Percentiles rank a stretch among this genome's conserved stretches.
Conservation (phyloP, 306 rosid genomes). For the Casuarina cunninghamiana region DNA sequence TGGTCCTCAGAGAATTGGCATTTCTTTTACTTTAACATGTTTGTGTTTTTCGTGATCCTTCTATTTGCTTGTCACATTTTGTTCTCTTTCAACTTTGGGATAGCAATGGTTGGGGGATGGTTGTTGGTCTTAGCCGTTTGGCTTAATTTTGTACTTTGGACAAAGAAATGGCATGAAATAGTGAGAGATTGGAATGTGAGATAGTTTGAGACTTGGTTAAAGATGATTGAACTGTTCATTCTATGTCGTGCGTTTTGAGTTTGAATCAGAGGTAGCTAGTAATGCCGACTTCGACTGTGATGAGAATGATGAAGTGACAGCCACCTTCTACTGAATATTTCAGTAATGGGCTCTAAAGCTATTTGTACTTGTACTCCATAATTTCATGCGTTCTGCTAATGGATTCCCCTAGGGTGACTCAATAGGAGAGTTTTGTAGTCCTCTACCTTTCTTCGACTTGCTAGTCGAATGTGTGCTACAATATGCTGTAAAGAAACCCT, state of each 20-base stretch:
- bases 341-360: neutral
- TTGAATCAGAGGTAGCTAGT: neutral
- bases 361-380: neutral
- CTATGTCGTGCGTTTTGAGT: neutral
- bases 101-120: neutral
- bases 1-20: neutral
- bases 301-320: neutral
- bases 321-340: neutral
- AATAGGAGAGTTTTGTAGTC: neutral
- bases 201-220: neutral
- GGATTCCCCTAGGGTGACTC: neutral
- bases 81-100: neutral
- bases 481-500: neutral
- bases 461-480: neutral
- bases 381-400: neutral
- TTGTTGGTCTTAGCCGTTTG: no score
- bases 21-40: neutral
- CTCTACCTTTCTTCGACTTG: neutral
- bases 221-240: neutral
- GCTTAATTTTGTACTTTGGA: neutral
- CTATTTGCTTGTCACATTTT: neutral
- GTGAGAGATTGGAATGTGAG: neutral
- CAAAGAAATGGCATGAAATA: neutral
- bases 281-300: neutral
- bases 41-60: neutral